Evolutionary conservation across 345 rosid genomes (phyloP), one percentile per base, ranked within the genome.

Genomic region (Mallotus nudiflorus): DNA sequence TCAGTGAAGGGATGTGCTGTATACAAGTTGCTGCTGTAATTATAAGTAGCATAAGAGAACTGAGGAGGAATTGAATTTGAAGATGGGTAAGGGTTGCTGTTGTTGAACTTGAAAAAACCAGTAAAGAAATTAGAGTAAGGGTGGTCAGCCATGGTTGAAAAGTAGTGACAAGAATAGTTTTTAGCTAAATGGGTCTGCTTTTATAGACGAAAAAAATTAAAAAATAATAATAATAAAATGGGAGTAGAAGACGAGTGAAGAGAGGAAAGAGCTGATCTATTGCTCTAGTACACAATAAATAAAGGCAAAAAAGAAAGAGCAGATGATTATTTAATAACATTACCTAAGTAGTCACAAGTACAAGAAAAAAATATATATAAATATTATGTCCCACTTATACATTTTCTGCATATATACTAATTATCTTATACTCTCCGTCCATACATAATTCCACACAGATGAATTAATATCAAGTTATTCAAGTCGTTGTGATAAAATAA

Each of bases 61-160:
- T 46, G 68, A 35, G 75, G 81, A 44, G 74, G 65, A 68, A 71
- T 28, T 20, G 67, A 69, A 27, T 29, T 55, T 42, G 39, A 46
- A 59, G 72, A 24, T 24, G 68, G 60, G 66, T 27, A 57, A 69
- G 85, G 78, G 75, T 78, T 59, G 75, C 77, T 59, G 77, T 61
- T 44, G n/a, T 45, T 69, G 64, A 82, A 75, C 72, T 85, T 85
- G 77, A 85, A 77, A 84, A 82, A 87, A 24, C 81, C 78, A 14
- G 84, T 55, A 81, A 86, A 86, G 88, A 82, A 84, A 77, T 87
- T 87, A 62, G 95, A 86, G 86, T 70, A 85, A 72, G 98, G 95
- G 83, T 90, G 95, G 83, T 90, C 97, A 68, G 87, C 88, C 98
- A 93, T 93, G 85, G 84, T 75, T 69, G 62, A 73, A 66, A 15